phyloP scores from a whole-genome alignment of 495 filamentous ascomycete genomes.

The Xylaria telfairii region DNA sequence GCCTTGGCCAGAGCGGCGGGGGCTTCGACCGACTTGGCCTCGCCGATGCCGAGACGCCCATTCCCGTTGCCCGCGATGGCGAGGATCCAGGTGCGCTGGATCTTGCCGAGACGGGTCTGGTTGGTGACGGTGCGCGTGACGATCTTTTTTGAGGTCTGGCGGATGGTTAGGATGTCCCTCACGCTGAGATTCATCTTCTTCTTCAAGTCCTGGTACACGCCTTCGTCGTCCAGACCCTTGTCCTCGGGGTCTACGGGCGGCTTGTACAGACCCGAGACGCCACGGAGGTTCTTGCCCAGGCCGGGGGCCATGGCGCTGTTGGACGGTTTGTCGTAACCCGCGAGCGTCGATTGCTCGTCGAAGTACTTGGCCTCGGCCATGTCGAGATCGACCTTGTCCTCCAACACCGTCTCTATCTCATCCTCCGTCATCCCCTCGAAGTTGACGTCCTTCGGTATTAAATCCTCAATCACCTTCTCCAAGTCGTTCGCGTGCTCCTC shows the following conservation, averaged over 20 bases:
- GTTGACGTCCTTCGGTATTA: slow-evolving; percentile 55
- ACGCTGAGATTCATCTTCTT: slow-evolving; percentile 70
- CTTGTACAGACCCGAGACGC: slow-evolving; percentile 57
- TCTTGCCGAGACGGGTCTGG: slow-evolving; percentile 95
- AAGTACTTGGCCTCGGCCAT: slow-evolving; percentile 46
- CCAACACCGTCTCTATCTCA: slow-evolving; percentile 31
- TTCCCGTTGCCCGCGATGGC: slow-evolving; percentile 83
- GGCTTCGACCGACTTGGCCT: slow-evolving; percentile 81
- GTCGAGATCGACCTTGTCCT: slow-evolving; percentile 30
- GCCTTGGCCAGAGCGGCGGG: slow-evolving; percentile 70
- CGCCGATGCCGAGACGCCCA: slow-evolving; percentile 85
- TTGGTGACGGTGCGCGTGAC: slow-evolving; percentile 79
- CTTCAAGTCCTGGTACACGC: slow-evolving; percentile 59
- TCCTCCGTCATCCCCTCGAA: slow-evolving; percentile 39
- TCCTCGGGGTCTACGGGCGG: slow-evolving; percentile 51
- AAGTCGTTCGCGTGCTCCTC: slow-evolving; percentile 57
- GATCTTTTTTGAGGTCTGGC: slow-evolving; percentile 66
- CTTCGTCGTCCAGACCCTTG: slow-evolving; percentile 47
- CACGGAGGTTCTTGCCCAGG: slow-evolving; percentile 51
- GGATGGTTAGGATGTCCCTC: slow-evolving; percentile 54
- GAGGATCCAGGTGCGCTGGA: slow-evolving; percentile 70
- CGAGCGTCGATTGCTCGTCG: slow-evolving; percentile 48
- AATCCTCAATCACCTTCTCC: slow-evolving; percentile 60
- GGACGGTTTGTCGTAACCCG: slow-evolving; percentile 38
- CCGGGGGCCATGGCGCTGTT: slow-evolving; percentile 50